Base-by-base conservation (phyloP, 1,139 yeast species). In the Lodderomyces elongisporus region DNA sequence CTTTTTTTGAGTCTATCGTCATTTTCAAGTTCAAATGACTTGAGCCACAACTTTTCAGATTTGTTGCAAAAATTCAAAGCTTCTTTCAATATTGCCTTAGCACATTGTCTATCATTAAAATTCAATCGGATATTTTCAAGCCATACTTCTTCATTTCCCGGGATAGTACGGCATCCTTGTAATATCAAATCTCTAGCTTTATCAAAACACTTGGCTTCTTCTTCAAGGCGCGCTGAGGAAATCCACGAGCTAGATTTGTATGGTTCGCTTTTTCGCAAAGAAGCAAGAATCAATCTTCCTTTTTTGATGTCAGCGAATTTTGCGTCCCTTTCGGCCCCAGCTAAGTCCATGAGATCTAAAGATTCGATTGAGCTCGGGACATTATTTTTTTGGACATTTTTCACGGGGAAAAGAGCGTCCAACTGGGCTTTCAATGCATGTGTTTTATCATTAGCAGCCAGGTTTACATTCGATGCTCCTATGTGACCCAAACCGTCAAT, bases 231-330 rank as follows among this genome's bases (percentile, higher is more conserved):
- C 0, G 96, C 94, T 25, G 89, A 76, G 0, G 94, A 87, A 18
- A 91, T 84, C 96, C 96, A 91, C 9, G 87, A 85, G 32, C 75
- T 74, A 0, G 95, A 73, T 38, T 79, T 81, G 29, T 63, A 58
- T 0, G 97, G 96, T 46, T 85, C 82, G 0, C 88, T 63, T 43
- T 74, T 77, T 22, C 93, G 67, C 38, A 85, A 69, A 2, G 93
- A 80, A 7, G 74, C 62, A 32, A 88, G 62, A n/a, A 87, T 62
- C 3, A 67, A 53, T 25, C 94, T 58, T 16, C 79, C 75, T 38
- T 76, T 27, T 67, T 64, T 40, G n/a, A 44, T 27, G 26, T 43
- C 43, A n/a, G 47, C 46, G 13, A 37, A 32, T 26, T 37, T 39
- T 4, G 34, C 28, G 26, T 43, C 46, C 23, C 33, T 37, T 17